Evolutionary conservation across 2,329 filamentous ascomycete species (phyloP).

Genomic region (Pseudogymnoascus sp.): DNA sequence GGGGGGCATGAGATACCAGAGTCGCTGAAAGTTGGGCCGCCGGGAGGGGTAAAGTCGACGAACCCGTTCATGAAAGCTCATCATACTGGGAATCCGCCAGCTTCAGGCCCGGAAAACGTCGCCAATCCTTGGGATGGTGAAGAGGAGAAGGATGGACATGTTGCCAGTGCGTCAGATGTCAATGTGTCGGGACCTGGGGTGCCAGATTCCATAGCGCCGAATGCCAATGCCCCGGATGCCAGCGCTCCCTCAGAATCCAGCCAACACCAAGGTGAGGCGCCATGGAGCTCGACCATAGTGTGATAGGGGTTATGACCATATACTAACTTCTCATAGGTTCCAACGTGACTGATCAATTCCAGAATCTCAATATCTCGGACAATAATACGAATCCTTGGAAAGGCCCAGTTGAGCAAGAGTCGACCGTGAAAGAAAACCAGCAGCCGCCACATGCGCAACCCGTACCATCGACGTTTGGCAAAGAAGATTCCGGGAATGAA

Average conservation of each 20-base stretch:
- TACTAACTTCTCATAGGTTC: slow-evolving; percentile 9
- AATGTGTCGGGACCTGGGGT: slow-evolving; percentile 18
- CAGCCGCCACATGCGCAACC: slow-evolving; percentile 10
- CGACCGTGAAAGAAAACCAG: slow-evolving; percentile 18
- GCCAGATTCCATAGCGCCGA: slow-evolving; percentile 12
- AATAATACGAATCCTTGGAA: slow-evolving; percentile 27
- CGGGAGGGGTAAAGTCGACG: slow-evolving; percentile 16
- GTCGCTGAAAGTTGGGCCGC: slow-evolving; percentile 21
- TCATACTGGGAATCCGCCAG: slow-evolving; percentile 11
- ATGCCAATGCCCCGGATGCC: slow-evolving; percentile 16
- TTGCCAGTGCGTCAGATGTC: slow-evolving; percentile 15
- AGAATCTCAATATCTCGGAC: slow-evolving; percentile 20
- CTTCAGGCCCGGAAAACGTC: slow-evolving; percentile 17
- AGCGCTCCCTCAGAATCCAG: background rate
- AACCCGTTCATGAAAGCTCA: slow-evolving; percentile 23
- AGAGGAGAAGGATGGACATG: slow-evolving; percentile 13
- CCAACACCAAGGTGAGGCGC: background rate
- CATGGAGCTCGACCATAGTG: background rate
- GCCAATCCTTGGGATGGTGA: slow-evolving; percentile 24
- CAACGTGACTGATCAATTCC: slow-evolving; percentile 19
- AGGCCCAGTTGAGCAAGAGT: slow-evolving; percentile 1
- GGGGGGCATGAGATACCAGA: slow-evolving; percentile 17
- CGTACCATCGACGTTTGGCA: slow-evolving; percentile 15
- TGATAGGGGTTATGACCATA: background rate
- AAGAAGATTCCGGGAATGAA: slow-evolving; percentile 22